A percentile compares a stretch with the other conserved stretches of the same genome.
These are phyloP conservation scores for Lepidopterella palustris DNA, from an alignment of 495 filamentous ascomycete genomes.

Conservation along the genomic window DNA sequence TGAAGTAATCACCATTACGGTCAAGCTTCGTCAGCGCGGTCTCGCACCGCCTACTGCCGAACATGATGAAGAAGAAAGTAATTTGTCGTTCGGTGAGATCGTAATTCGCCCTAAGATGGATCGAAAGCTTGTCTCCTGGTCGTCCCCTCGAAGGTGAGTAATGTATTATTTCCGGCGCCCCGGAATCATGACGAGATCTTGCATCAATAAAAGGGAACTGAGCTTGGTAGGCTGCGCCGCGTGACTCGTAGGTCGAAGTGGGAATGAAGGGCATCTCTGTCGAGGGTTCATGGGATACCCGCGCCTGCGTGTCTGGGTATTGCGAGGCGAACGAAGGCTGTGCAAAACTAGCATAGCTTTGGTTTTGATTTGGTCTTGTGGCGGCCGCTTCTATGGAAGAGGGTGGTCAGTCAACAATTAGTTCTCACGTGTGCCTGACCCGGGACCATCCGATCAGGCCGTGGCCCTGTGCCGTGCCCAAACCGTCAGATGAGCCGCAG, in stretches of 20 bases:
- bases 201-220: constrained; percentile 47
- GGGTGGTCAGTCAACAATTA: constrained; percentile 31
- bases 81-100: constrained; percentile 55
- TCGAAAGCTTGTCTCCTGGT: constrained; percentile 59
- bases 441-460: constrained; percentile 26
- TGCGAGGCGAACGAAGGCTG: constrained; percentile 34
- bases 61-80: constrained; percentile 58
- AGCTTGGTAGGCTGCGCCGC: constrained; percentile 44
- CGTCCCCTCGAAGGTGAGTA: constrained; percentile 61
- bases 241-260: constrained; percentile 33
- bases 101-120: constrained; percentile 68
- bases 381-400: constrained; percentile 29
- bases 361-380: constrained; percentile 39
- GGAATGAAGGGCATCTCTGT: constrained; percentile 32
- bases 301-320: constrained; percentile 34
- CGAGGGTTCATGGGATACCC: constrained; percentile 32
- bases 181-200: constrained; percentile 39
- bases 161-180: constrained; percentile 53
- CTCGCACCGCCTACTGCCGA: constrained; percentile 63
- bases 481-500: constrained; percentile 28
- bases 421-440: constrained; percentile 25
- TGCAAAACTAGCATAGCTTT: constrained; percentile 31
- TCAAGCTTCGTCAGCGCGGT: constrained; percentile 57
- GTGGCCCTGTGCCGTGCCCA: constrained; percentile 19
- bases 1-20: constrained; percentile 52